Percentiles rank a stretch among this genome's conserved stretches.
phyloP scores from a whole-genome alignment of 2,329 filamentous ascomycete genomes.

The Claviceps monticola region DNA sequence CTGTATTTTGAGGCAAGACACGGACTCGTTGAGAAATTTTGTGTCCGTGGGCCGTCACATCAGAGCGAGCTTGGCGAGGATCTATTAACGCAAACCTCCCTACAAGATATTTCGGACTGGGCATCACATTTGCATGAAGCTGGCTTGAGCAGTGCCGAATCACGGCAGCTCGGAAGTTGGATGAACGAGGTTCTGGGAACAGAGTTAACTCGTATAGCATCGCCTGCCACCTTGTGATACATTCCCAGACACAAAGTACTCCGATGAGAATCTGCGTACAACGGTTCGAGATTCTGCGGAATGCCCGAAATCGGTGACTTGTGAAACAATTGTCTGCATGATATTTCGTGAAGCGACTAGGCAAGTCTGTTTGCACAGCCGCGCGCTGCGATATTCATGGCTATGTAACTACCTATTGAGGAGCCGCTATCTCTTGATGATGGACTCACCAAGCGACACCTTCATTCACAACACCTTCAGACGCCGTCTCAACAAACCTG shows the following conservation, averaged over 20 bases:
- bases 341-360: too few relatives aligned
- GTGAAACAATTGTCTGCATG: too few relatives aligned
- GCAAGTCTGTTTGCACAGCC: too few relatives aligned
- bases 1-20: slow-evolving; percentile 24
- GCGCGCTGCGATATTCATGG: too few relatives aligned
- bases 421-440: neutral
- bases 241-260: neutral
- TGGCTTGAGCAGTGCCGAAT: slow-evolving; percentile 12
- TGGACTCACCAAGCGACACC: neutral
- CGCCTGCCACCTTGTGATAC: slow-evolving; percentile 1
- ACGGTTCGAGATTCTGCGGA: neutral
- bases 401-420: neutral
- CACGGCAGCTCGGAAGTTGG: slow-evolving; percentile 15
- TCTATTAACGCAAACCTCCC: neutral
- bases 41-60: slow-evolving; percentile 10
- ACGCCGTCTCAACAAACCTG: neutral
- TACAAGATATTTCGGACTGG: slow-evolving; percentile 17
- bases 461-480: neutral
- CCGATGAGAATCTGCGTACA: too few relatives aligned
- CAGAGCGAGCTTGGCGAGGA: neutral
- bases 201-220: slow-evolving; percentile 11
- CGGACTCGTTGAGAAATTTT: slow-evolving; percentile 21
- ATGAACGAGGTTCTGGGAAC: slow-evolving; percentile 19
- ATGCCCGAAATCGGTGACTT: too few relatives aligned
- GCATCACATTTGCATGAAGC: slow-evolving; percentile 10